phyloP scores from a whole-genome alignment of 1,139 yeast genomes.

The Saccharomyces hybrid region DNA sequence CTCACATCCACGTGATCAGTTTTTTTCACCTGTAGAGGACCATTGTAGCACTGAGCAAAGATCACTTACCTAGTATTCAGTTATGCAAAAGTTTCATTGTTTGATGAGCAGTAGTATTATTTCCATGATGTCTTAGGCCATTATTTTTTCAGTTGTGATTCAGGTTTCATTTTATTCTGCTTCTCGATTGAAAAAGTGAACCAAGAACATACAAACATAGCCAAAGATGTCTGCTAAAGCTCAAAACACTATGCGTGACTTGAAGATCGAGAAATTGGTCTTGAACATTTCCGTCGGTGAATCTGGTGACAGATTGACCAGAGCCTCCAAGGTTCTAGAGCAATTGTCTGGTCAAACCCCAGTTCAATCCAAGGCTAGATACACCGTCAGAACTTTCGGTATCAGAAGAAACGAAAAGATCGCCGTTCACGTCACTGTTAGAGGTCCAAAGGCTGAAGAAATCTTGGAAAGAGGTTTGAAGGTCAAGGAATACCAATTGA shows the following conservation, averaged over 20 bases:
- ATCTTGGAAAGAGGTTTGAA: constrained; percentile 99
- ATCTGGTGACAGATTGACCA: constrained; percentile 99
- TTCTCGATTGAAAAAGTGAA: too few relatives aligned
- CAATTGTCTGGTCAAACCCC: constrained; percentile 99
- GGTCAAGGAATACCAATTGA: constrained; percentile 98
- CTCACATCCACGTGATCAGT: background rate
- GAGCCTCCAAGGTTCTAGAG: constrained; percentile 99
- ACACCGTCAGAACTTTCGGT: constrained; percentile 99
- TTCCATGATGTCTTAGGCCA: too few relatives aligned
- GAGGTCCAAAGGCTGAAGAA: constrained; percentile 99
- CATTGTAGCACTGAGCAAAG: background rate
- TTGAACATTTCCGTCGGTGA: constrained; percentile 99
- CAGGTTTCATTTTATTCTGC: too few relatives aligned
- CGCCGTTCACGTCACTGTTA: constrained; percentile 97
- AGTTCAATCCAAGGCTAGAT: constrained; percentile 99
- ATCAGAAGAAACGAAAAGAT: constrained; percentile 99
- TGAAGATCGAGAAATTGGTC: constrained; percentile 98
- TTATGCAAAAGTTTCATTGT: background rate
- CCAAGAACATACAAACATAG: constrained; percentile 3
- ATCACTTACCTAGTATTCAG: background rate
- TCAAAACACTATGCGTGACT: constrained; percentile 89
- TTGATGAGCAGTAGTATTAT: background rate
- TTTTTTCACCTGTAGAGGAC: background rate
- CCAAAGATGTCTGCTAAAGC: constrained; percentile 37
- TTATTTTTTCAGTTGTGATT: too few relatives aligned